Evolutionary conservation across 2,329 filamentous ascomycete species (phyloP), one percentile per base, ranked within the genome.

Genomic region (Aureobasidium vineae): DNA sequence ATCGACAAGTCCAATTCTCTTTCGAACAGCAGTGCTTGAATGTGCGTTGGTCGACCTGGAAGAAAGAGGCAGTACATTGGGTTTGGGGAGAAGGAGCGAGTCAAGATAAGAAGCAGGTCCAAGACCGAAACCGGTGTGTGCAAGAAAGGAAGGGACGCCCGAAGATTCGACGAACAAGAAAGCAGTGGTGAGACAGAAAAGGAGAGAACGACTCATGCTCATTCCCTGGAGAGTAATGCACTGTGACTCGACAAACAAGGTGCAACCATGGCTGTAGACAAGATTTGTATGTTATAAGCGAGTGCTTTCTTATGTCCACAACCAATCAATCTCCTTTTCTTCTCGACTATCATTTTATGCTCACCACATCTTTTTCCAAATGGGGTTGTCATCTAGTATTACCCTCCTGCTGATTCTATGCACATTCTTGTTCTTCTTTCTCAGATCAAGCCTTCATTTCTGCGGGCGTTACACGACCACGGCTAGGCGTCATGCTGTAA

Each of bases 401-500:
- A 16, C 49, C 16, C n/a, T 33, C 10, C 31, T 33, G 2, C 49
- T 31, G 16, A 2, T 10, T 5, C 26, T 52, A 52, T 52, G 16
- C 16, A 52, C 49, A n/a, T 26, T 26, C 21, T 21, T 16, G 21
- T 15, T 6, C 7, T 11, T 21, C 41, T 19, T 33, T n/a, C 11
- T 26, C 16, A 8, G 19, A 36, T 63, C 41, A 61, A 31, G 21
- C 31, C 36, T 63, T 63, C 13, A 52, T 26, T 16, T 67, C 66
- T 6, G 70, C 69, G 45, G 74, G 73, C 49, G 73, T 74, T 15
- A 66, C 69, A 31, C 70, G 67, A 49, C 80, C 80, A 65, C 75
- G 76, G 33, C 75, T 79, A 21, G 75, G 71, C 8, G 78, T 78
- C 80, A 82, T 81, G 70, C 80, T 82, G 71, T 82, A 83, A 40